A percentile compares a stretch with the other conserved stretches of the same genome.
phyloP scores from a whole-genome alignment of 2,329 filamentous ascomycete genomes.

The Sclerotinia nivalis region DNA sequence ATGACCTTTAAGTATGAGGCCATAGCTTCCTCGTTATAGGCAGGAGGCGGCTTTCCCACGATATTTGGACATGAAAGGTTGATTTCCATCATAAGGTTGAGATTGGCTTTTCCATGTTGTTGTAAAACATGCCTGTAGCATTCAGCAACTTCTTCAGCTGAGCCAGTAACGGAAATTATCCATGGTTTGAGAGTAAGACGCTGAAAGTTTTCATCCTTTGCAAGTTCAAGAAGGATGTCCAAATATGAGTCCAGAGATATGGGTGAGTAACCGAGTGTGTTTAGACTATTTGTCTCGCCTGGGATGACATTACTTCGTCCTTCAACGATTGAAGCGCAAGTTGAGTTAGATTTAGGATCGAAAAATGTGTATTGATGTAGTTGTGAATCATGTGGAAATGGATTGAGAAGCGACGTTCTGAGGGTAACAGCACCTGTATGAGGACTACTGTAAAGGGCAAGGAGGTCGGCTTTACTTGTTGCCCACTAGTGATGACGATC shows the following conservation, averaged over 20 bases:
- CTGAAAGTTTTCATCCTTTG: conserved; percentile 31
- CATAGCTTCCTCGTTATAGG: conserved; percentile 59
- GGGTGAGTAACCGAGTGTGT: conserved; percentile 75
- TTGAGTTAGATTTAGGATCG: conserved; percentile 46
- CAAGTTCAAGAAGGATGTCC: conserved; percentile 52
- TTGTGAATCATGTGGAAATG: conserved; percentile 64
- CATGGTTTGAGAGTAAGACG: conserved; percentile 53
- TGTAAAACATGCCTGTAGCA: conserved; percentile 50
- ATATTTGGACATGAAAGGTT: conserved; percentile 83
- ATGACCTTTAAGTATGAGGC: conserved; percentile 52
- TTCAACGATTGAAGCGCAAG: conserved; percentile 28
- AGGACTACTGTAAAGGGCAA: conserved; percentile 58
- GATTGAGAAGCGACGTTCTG: conserved; percentile 64
- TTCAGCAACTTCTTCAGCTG: conserved; percentile 54
- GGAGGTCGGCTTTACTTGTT: conserved; percentile 62
- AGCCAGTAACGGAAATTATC: conserved; percentile 71
- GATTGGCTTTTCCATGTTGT: conserved; percentile 40
- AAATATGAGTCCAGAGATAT: conserved; percentile 61
- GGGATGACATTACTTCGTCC: conserved; percentile 27
- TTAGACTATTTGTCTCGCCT: conserved; percentile 53
- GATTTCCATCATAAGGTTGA: conserved; percentile 63
- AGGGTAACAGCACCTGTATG: conserved; percentile 74
- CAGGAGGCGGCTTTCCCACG: conserved; percentile 64
- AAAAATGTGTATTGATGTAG: conserved; percentile 72
- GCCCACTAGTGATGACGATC: conserved; percentile 54